Evolutionary conservation across 768 basidiomycete species (phyloP).

Genomic region (Asterophora lycoperdoides): DNA sequence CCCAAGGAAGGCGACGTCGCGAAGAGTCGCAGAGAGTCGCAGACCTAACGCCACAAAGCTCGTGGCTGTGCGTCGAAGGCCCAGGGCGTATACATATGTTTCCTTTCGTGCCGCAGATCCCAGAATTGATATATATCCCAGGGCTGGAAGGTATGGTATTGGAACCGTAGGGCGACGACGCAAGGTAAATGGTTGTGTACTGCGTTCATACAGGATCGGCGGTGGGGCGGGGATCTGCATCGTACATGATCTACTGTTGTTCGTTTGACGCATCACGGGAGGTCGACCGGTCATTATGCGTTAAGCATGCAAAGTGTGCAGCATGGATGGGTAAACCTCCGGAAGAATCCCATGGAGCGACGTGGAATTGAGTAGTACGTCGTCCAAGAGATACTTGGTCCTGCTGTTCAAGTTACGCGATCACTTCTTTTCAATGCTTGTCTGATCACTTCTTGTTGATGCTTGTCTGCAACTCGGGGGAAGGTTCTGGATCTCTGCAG

Average conservation of each 20-base stretch:
- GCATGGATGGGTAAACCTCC: not conserved
- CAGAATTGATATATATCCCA: too few relatives aligned
- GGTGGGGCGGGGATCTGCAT: slow-evolving; percentile 3
- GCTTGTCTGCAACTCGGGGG: not conserved
- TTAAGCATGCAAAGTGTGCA: too few relatives aligned
- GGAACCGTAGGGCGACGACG: too few relatives aligned
- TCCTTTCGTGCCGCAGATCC: too few relatives aligned
- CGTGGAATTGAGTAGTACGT: not conserved
- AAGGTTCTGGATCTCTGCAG: not conserved
- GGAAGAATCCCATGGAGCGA: slow-evolving; percentile 4
- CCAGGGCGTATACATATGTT: not conserved
- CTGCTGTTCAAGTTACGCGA: not conserved
- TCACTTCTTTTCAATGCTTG: not conserved
- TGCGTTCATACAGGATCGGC: not conserved
- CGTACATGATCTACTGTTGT: not conserved
- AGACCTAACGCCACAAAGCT: slow-evolving; percentile 20
- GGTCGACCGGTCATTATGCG: too few relatives aligned
- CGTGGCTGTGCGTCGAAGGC: slow-evolving; percentile 25
- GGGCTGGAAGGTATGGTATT: too few relatives aligned
- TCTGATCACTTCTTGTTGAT: slow-evolving; percentile 2
- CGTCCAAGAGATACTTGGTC: slow-evolving; percentile 9
- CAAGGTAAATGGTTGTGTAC: too few relatives aligned
- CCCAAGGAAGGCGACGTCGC: slow-evolving; percentile 3
- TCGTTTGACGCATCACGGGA: not conserved
- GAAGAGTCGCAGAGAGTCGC: not conserved